These are phyloP conservation scores for Blastomyces gilchristii DNA, from an alignment of 2,329 filamentous ascomycete genomes.

Conservation along the genomic window DNA sequence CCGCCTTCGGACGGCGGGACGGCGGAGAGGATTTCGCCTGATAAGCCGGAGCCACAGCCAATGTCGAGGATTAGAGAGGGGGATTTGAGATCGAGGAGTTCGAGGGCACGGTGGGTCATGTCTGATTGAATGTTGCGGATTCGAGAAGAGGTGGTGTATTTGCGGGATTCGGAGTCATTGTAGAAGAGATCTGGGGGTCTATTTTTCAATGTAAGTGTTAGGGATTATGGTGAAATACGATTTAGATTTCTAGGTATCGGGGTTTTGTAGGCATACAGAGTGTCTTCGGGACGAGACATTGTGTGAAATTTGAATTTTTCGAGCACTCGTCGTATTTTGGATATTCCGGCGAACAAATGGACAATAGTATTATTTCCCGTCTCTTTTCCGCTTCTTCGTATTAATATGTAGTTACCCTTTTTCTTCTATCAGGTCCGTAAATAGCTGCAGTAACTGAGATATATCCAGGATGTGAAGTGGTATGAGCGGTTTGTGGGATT, in stretches of 20 bases:
- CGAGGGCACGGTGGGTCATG: slow-evolving; percentile 89
- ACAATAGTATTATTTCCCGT: neutral
- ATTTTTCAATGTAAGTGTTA: slow-evolving; percentile 9
- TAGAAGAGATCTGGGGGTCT: slow-evolving; percentile 96
- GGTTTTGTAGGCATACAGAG: slow-evolving; percentile 51
- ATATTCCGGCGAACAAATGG: neutral
- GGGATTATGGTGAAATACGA: neutral
- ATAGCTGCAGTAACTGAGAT: neutral
- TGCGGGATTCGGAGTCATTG: slow-evolving; percentile 87
- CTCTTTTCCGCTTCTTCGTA: neutral
- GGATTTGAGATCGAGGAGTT: slow-evolving; percentile 68
- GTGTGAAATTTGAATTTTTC: slow-evolving; percentile 9
- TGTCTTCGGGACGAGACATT: slow-evolving; percentile 97
- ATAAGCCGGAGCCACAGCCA: slow-evolving; percentile 92
- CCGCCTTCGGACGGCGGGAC: slow-evolving; percentile 60
- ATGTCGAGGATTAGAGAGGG: slow-evolving; percentile 89
- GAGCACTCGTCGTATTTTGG: neutral
- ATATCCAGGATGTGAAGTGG: neutral
- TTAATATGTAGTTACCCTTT: neutral
- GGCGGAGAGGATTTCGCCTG: slow-evolving; percentile 83
- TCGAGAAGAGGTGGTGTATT: slow-evolving; percentile 93
- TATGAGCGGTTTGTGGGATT: neutral
- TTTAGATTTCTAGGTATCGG: neutral
- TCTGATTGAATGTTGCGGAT: slow-evolving; percentile 90
- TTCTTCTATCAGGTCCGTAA: neutral